These are phyloP conservation scores for Podospora bellae-mahoneyi DNA, from an alignment of 495 filamentous ascomycete genomes.

Conservation along the genomic window DNA sequence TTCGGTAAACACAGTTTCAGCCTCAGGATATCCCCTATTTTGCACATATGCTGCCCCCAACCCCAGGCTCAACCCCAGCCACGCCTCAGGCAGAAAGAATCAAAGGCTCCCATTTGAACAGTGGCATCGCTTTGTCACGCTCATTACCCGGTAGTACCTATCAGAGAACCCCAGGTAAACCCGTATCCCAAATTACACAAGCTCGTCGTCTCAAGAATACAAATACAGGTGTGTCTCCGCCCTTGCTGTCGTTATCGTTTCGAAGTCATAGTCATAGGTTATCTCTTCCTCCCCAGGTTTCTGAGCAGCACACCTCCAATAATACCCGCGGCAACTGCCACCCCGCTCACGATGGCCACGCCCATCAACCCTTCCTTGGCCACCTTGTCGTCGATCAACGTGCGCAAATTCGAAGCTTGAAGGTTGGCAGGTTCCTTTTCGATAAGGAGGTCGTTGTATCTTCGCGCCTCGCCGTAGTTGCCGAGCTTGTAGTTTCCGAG, in stretches of 20 bases:
- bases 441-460: constrained; percentile 88
- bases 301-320: constrained; percentile 81
- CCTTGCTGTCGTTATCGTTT: not conserved
- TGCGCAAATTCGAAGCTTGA: constrained; percentile 78
- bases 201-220: not conserved
- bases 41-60: not conserved
- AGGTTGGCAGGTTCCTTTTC: constrained; percentile 86
- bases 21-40: not conserved
- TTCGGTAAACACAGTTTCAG: not conserved
- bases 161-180: not conserved
- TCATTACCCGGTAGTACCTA: not conserved
- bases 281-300: constrained; percentile 41
- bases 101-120: not conserved
- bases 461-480: constrained; percentile 89
- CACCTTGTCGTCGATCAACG: constrained; percentile 92
- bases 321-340: constrained; percentile 90
- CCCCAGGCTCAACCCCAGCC: not conserved
- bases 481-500: constrained; percentile 97
- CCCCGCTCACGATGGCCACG: constrained; percentile 92
- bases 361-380: constrained; percentile 90
- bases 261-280: constrained; percentile 1
- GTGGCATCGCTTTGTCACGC: not conserved
- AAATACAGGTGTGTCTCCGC: not conserved
- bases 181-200: not conserved
- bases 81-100: not conserved